Evolutionary conservation across 2,329 filamentous ascomycete genomes (phyloP).

Genomic region (Fusarium brachygibbosum): DNA sequence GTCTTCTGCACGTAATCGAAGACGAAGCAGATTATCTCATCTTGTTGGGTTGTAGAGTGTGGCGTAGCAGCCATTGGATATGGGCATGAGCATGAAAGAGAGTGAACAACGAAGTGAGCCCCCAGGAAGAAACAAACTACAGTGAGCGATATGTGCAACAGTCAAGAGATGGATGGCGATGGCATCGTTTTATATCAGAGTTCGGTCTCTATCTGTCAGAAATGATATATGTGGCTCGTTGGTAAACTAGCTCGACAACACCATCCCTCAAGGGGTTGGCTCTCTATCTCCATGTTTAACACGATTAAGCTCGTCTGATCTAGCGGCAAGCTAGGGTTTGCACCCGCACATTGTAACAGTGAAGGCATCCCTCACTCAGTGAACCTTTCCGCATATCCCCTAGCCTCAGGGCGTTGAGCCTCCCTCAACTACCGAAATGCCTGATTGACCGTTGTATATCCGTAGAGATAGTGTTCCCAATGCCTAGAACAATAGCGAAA

Average conservation of each 20-base stretch:
- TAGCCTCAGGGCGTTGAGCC: slow-evolving; percentile 38
- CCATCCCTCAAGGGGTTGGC: slow-evolving; percentile 42
- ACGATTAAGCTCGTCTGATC: slow-evolving; percentile 47
- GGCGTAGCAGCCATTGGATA: background rate
- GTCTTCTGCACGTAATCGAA: background rate
- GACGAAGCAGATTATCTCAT: background rate
- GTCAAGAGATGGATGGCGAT: background rate
- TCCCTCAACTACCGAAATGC: slow-evolving; percentile 28
- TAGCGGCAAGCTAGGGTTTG: slow-evolving; percentile 44
- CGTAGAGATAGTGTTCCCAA: background rate
- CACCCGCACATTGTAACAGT: slow-evolving; percentile 40
- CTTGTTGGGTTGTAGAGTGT: background rate
- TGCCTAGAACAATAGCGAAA: background rate
- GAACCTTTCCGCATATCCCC: slow-evolving; percentile 46
- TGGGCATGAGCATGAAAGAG: background rate
- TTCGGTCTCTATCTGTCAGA: background rate
- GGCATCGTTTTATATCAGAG: slow-evolving; percentile 3
- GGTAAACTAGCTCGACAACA: slow-evolving; percentile 19
- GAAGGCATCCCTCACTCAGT: slow-evolving; percentile 26
- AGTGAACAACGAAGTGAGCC: background rate
- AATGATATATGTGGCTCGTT: slow-evolving; percentile 20
- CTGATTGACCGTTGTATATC: slow-evolving; percentile 5
- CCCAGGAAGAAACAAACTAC: background rate
- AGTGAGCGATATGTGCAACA: background rate
- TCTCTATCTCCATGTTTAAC: slow-evolving; percentile 32